Base-by-base conservation (phyloP, 2,329 filamentous ascomycete species). In the Westerdykella sp. region DNA sequence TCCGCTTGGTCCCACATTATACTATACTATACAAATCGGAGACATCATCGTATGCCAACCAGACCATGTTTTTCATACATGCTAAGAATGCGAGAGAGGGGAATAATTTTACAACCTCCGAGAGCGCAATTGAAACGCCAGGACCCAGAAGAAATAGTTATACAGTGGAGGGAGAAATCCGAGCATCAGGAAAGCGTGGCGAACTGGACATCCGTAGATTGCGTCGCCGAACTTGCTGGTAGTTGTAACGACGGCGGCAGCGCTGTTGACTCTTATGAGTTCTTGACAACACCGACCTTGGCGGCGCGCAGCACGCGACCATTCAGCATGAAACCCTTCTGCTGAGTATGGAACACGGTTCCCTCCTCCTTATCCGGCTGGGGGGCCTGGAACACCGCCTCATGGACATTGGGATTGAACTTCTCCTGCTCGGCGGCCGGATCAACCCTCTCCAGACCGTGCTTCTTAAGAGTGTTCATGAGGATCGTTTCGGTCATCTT, bases 221-320 rank as follows among this genome's bases (percentile, higher is more conserved):
- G 25, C 25, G 7, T 12, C 25, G 25, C 9, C 25, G 25, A 28
- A 10, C 25, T 2, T 28, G 25, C 11, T 7, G 7, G 25, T 4
- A 28, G 34, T 35, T 3, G 13, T 21, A 3, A 21, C 7, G 13
- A 10, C 37, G 22, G 18, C 25, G 34, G 40, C 40, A 37, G 34
- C 11, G 16, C 36, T 40, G 23, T 40, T 13, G 16, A 18, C 4
- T 4, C 15, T 48, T 68, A 74, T 36, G 72, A 67, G 73, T 93
- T 95, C 79, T 93, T 95, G 53, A 95, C 90, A 45, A 96, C 89
- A 63, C 91, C 90, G 51, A 97, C 91, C 79, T 97, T 95, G 64
- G 91, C 88, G 51, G 91, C 88, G 68, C 93, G 81, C 60, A 98
- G 71, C 44, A 95, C 78, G 48, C 93, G 78, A 47, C 91, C 90